Base-by-base conservation (phyloP, 257 asterid genomes). In the Primulina eburnea region DNA sequence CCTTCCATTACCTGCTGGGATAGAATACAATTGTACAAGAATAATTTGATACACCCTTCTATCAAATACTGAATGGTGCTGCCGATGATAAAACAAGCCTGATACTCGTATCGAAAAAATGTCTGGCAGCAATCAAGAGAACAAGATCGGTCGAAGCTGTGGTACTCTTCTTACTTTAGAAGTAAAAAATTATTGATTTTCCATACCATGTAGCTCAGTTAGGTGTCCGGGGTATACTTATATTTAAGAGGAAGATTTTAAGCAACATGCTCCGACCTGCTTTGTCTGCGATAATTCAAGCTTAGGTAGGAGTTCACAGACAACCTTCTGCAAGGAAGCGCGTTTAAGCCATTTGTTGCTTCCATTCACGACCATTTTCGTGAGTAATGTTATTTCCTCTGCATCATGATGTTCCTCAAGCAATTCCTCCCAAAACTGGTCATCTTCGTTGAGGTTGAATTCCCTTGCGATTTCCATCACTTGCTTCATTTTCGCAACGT, bases 401-500 rank as follows among this genome's bases (percentile, higher is more conserved):
- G 70, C 63, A 55, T 75, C 76, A 30, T 70, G 63, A 73, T 80
- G 83, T 57, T 76, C 81, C 63, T 73, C 70, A 2, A 90, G 81
- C 73, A 90, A 69, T 62, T 86, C 82, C 58, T 78, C 82, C 96
- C 96, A 92, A 72, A 83, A 86, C 11, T 65, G 80, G 60, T 69
- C 78, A 32, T 92, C 96, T 74, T 87, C 88, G 1, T 86, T 86
- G 74, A 87, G 88, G 69, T 83, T 77, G 40, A 87, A 81, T 73
- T 69, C 90, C 64, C 50, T 81, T 69, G 85, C 56, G 32, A 93
- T 85, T 75, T 87, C 91, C 78, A 76, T 59, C 20, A 90, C 92
- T 76, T 82, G 84, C 55, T 82, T 84, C 75, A 85, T 73, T 2
- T 76, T 76, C 4, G 99, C 98, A 24, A 93, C 97, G 58, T 90